Base-by-base conservation (phyloP, 1,284 basidiomycete species). In the Vanrija pseudolonga region DNA sequence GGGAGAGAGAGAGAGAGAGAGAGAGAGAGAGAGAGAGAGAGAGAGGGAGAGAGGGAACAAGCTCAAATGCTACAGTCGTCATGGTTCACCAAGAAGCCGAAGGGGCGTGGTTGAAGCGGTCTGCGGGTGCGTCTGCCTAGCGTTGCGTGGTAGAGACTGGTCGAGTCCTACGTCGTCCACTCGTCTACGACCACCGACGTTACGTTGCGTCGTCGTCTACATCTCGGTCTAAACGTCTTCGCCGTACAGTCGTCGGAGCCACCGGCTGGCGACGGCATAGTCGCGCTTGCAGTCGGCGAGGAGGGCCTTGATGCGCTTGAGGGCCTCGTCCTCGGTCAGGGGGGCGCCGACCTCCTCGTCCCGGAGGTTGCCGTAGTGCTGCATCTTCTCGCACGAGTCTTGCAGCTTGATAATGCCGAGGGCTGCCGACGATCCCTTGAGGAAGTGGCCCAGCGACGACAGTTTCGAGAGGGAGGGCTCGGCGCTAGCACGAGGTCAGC, bases 401-500 rank as follows among this genome's bases (percentile, higher is more conserved):
- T 90, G 85, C 52, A 97, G 90, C 65, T 84, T 84, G 61, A 80
- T 79, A 40, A 93, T 83, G 37, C 92, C 92, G 42, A 96, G 82
- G 2, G 93, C 90, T 15, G 92, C 92, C 28, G 90, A 93, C 2
- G 91, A 94, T 47, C 92, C 93, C 75, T 96, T 97, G 70, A 97
- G 84, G 76, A 90, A 97, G 76, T 97, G 93, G 0, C 92, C 93
- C 12, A 90, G 80, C 17, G 80, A 79, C 4, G 88, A 87, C 15
- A 96, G 82, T 62, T 84, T 77, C 8, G 45, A 57, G 39, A 60
- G 52, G 24, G 59, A 60, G 5, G 59, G 55, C 50, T 55, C 52
- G 22, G 32, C 52, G n/a, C 59, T 60, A 50, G 6, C 3, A 4
- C 3, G 2, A 26, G 8, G 50, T 56, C 40, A 56, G 49, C 32